Base-by-base conservation (phyloP, 768 basidiomycete species). In the Suillus bovinus region DNA sequence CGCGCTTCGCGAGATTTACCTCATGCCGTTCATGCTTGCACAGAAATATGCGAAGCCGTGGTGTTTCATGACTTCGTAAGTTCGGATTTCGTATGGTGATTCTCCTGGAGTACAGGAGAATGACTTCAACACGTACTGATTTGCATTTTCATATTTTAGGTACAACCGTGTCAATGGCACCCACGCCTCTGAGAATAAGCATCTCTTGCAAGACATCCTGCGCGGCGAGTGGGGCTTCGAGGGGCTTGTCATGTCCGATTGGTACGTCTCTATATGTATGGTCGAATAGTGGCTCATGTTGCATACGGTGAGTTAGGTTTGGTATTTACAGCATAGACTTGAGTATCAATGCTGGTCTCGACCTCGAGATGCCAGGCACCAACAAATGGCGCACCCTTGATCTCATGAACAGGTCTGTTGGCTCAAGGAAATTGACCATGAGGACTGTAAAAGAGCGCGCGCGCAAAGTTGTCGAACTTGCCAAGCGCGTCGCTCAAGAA, bases 211-310 rank as follows among this genome's bases (percentile, higher is more conserved):
- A 22, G 80, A 87, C 20, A 81, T 91, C 53, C 78, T 92, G 2
- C 80, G 90, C 11, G 81, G 82, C 17, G 91, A 93, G 69, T 93
- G 91, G 91, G 81, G 83, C 44, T 90, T 83, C 66, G 78, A 87
- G n/a, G 88, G 88, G 3, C 71, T 85, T 77, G 78, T 90, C 61
- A 93, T 93, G 90, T 90, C 88, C 62, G 92, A 93, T 71, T 94
- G 92, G 91, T 90, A 72, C 27, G 71, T 61, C 22, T 27, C 50
- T 2, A 16, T 53, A 38, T 10, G 24, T 50, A 27, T 29, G 52
- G 24, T 59, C 29, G 34, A 50, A 13, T 42, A 60, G 14, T 34
- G 27, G 44, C 29, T 39, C 14, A 14, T 27, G 11, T 31, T n/a
- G 52, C 34, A 52, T 53, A 46, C 41, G 39, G 44, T 61, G 13